A percentile compares a stretch with the other conserved stretches of the same genome.
phyloP scores from a whole-genome alignment of 129 eudicot species.

The Tagetes erecta region DNA sequence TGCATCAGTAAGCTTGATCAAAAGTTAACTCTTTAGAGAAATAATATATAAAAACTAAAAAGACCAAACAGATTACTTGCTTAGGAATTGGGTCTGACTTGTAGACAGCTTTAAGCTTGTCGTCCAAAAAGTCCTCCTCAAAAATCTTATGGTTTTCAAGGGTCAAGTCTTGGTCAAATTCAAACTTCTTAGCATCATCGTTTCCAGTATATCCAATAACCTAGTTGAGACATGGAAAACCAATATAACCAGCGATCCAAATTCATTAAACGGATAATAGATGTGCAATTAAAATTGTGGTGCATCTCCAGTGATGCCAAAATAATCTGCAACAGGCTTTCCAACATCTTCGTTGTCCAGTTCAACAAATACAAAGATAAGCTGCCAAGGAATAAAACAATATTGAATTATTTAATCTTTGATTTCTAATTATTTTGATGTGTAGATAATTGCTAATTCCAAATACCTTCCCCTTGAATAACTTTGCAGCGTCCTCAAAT shows the following conservation, averaged over 20 bases:
- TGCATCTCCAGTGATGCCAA: conserved; percentile 77
- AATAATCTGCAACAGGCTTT: conserved; percentile 81
- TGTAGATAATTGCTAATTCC: not conserved
- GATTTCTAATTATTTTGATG: not conserved
- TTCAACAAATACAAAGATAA: conserved; percentile 77
- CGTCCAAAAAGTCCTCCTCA: conserved; percentile 63
- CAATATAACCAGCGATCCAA: not conserved
- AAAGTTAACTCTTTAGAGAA: not conserved
- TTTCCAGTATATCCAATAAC: conserved; percentile 72
- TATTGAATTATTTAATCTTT: not conserved
- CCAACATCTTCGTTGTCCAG: conserved; percentile 88
- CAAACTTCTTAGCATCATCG: conserved; percentile 63
- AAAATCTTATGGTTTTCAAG: conserved; percentile 67
- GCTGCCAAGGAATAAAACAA: conserved; percentile 44
- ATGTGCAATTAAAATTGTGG: conserved; percentile 38
- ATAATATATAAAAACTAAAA: conserved; percentile 1
- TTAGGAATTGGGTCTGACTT: conserved; percentile 90
- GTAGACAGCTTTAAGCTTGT: conserved; percentile 76
- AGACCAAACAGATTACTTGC: conserved; percentile 47
- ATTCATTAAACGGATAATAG: conserved; percentile 4
- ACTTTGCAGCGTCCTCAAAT: conserved; percentile 80
- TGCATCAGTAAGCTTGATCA: conserved; percentile 25
- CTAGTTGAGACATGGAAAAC: conserved; percentile 38
- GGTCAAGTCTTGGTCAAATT: conserved; percentile 58
- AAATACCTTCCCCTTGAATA: conserved; percentile 85